These are phyloP conservation scores for Cladosporium velox DNA, from an alignment of 2,329 filamentous ascomycete species.

Conservation along the genomic window DNA sequence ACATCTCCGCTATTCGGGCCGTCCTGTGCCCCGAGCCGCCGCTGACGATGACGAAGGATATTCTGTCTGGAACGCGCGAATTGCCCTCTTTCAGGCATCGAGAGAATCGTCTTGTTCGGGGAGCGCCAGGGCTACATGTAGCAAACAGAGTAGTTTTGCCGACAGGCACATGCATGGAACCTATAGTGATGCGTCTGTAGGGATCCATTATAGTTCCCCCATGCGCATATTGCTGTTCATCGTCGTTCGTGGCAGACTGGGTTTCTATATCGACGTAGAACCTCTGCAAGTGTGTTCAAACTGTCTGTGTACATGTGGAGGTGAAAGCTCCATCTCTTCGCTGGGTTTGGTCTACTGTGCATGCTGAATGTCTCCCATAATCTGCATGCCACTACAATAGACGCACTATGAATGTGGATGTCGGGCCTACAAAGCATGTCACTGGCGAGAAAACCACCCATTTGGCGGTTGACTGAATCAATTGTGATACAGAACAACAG, in stretches of 20 bases:
- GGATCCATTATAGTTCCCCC: background rate
- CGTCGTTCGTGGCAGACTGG: background rate
- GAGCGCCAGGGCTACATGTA: background rate
- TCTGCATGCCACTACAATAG: background rate
- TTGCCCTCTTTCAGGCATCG: background rate
- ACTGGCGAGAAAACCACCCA: background rate
- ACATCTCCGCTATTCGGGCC: background rate
- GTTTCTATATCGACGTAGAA: background rate
- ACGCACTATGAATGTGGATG: background rate
- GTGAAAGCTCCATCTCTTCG: background rate
- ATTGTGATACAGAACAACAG: background rate
- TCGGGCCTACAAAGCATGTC: background rate
- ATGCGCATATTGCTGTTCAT: background rate
- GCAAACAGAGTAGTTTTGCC: background rate
- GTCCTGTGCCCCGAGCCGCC: slow-evolving; percentile 3
- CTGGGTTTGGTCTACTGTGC: background rate
- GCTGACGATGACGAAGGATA: background rate
- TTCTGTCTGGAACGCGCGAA: background rate
- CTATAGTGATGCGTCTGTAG: background rate
- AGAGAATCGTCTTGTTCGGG: background rate
- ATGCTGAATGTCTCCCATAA: background rate
- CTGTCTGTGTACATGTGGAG: background rate
- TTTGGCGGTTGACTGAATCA: background rate
- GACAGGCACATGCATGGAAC: background rate
- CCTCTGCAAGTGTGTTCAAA: background rate